Evolutionary conservation across 2,329 filamentous ascomycete genomes (phyloP).

Genomic region (Cladosporium sp.): DNA sequence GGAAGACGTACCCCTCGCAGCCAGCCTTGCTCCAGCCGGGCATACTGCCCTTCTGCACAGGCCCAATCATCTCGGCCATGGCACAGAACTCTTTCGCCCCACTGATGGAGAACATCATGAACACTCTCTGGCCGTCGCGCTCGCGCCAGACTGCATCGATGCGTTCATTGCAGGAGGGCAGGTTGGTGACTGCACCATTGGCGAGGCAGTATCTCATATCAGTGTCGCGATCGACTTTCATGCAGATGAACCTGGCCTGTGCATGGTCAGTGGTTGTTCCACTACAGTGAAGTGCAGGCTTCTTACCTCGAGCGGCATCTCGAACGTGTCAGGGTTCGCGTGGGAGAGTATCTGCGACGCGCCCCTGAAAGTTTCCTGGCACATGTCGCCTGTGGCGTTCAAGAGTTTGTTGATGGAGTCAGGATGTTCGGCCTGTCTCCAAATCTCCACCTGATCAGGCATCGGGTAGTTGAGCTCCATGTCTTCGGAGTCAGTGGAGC

Average conservation of each 20-base stretch:
- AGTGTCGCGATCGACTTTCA: slow-evolving; percentile 31
- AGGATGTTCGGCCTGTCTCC: slow-evolving; percentile 12
- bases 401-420: slow-evolving; percentile 9
- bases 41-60: neutral
- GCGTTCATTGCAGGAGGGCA: slow-evolving; percentile 29
- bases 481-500: neutral
- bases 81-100: slow-evolving; percentile 33
- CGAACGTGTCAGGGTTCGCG: slow-evolving; percentile 33
- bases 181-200: slow-evolving; percentile 25
- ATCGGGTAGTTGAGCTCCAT: slow-evolving; percentile 13
- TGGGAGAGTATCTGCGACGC: slow-evolving; percentile 24
- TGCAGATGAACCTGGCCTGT: slow-evolving; percentile 33
- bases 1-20: slow-evolving; percentile 22
- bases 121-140: slow-evolving; percentile 28
- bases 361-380: slow-evolving; percentile 18
- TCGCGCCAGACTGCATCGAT: slow-evolving; percentile 30
- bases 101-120: slow-evolving; percentile 35
- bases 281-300: neutral
- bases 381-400: neutral
- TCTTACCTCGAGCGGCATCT: slow-evolving; percentile 30
- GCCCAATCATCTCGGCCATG: slow-evolving; percentile 33
- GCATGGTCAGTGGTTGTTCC: slow-evolving; percentile 20
- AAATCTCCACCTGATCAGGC: neutral
- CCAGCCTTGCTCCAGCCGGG: slow-evolving; percentile 17
- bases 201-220: slow-evolving; percentile 29